phyloP scores from a whole-genome alignment of 2,329 filamentous ascomycete genomes.

The Spiromastix sp. region DNA sequence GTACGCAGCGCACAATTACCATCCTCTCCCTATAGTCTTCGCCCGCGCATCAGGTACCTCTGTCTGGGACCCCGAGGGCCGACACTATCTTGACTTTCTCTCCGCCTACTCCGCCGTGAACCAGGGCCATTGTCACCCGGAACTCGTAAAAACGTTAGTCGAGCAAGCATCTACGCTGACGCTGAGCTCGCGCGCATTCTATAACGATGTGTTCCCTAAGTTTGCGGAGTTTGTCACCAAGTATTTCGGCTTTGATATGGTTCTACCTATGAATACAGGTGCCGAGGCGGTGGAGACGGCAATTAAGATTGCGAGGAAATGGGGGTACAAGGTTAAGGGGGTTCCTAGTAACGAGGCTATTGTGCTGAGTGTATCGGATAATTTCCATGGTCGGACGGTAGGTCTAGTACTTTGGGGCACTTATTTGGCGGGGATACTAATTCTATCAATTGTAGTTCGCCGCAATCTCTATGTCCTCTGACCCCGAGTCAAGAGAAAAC shows the following conservation, averaged over 20 bases:
- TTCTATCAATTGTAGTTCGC: conserved; percentile 55
- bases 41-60: conserved; percentile 71
- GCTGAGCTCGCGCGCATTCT: conserved; percentile 86
- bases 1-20: conserved; percentile 96
- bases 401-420: conserved; percentile 23
- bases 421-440: conserved; percentile 12
- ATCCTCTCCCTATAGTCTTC: conserved; percentile 91
- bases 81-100: conserved; percentile 92
- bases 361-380: conserved; percentile 75
- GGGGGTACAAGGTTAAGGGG: conserved; percentile 93
- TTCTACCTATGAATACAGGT: conserved; percentile 95
- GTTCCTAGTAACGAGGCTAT: conserved; percentile 76
- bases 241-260: conserved; percentile 94
- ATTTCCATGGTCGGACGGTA: conserved; percentile 94
- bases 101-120: conserved; percentile 97
- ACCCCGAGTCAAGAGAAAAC: conserved; percentile 91
- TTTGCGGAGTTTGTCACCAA: conserved; percentile 87
- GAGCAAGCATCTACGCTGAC: conserved; percentile 86
- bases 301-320: conserved; percentile 92
- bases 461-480: conserved; percentile 88
- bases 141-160: conserved; percentile 78
- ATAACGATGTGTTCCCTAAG: conserved; percentile 95
- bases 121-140: conserved; percentile 95
- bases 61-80: conserved; percentile 95
- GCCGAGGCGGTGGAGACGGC: conserved; percentile 94